phyloP scores from a whole-genome alignment of 2,329 filamentous ascomycete genomes.

The Cryphonectria japonica region DNA sequence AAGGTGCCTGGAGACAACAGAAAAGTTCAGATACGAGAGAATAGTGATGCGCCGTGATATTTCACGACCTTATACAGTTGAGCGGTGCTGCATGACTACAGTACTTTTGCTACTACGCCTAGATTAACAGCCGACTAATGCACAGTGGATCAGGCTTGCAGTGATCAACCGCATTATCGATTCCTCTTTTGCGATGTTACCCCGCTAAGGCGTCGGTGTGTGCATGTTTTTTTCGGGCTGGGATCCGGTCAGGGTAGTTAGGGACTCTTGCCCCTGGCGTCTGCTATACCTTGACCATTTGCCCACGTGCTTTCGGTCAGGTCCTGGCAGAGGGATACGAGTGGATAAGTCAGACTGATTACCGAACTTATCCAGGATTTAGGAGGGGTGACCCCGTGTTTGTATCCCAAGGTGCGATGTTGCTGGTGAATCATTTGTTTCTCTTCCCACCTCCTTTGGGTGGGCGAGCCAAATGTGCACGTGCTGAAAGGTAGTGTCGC shows the following conservation, averaged over 20 bases:
- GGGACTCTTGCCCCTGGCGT: not conserved
- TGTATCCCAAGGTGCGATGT: not conserved
- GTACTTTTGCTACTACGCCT: not conserved
- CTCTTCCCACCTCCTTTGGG: no score
- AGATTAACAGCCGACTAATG: not conserved
- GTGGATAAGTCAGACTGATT: not conserved
- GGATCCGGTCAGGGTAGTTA: not conserved
- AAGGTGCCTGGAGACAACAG: not conserved
- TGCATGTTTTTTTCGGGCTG: not conserved
- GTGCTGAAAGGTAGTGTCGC: not conserved
- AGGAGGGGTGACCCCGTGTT: not conserved
- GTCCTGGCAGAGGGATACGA: not conserved
- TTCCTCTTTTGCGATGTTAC: slow-evolving; percentile 8
- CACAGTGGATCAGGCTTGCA: slow-evolving; percentile 1
- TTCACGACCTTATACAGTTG: not conserved
- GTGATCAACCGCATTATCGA: slow-evolving; percentile 14
- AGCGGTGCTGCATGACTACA: not conserved
- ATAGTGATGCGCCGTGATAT: not conserved
- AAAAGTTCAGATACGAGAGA: not conserved
- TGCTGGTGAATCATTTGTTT: not conserved
- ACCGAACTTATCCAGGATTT: not conserved
- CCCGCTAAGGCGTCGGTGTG: slow-evolving; percentile 1
- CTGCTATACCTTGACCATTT: not conserved
- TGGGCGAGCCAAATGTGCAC: not conserved
- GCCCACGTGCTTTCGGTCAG: not conserved